Conservation (phyloP, 2,329 filamentous ascomycete species). For the Emydomyces testavorans region DNA sequence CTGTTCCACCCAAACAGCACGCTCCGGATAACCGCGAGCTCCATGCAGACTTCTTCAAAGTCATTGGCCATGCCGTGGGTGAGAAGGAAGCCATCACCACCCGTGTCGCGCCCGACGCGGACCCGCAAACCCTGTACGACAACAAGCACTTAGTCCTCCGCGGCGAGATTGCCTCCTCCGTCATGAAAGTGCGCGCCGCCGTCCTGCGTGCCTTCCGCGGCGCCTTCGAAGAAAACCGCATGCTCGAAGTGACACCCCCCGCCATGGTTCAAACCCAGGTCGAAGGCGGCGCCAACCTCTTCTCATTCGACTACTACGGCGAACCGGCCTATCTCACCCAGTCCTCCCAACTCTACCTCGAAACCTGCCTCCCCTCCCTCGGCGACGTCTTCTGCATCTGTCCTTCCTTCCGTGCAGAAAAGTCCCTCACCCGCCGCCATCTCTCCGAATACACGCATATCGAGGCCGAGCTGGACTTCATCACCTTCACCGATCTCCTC, state of each 20-base stretch:
- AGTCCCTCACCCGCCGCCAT: constrained; percentile 86
- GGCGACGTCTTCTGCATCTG: constrained; percentile 97
- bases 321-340: constrained; percentile 90
- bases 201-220: constrained; percentile 71
- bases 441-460: constrained; percentile 94
- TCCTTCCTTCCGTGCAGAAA: constrained; percentile 97
- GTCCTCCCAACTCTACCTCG: constrained; percentile 92
- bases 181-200: constrained; percentile 76
- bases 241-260: constrained; percentile 77
- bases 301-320: constrained; percentile 79
- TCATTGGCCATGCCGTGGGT: constrained; percentile 67
- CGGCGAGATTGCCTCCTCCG: constrained; percentile 68
- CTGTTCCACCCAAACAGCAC: constrained; percentile 63
- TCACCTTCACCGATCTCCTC: constrained; percentile 81
- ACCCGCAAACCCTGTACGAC: constrained; percentile 64
- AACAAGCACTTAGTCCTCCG: constrained; percentile 75
- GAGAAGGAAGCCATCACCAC: constrained; percentile 89
- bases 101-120: constrained; percentile 56
- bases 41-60: constrained; percentile 77
- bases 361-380: constrained; percentile 80
- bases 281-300: constrained; percentile 83
- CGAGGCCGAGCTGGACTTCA: constrained; percentile 92
- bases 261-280: constrained; percentile 92
- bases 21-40: constrained; percentile 79
- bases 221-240: constrained; percentile 62